Evolutionary conservation across 345 rosid genomes (phyloP), one percentile per base, ranked within the genome.

Genomic region (Ricinus communis): DNA sequence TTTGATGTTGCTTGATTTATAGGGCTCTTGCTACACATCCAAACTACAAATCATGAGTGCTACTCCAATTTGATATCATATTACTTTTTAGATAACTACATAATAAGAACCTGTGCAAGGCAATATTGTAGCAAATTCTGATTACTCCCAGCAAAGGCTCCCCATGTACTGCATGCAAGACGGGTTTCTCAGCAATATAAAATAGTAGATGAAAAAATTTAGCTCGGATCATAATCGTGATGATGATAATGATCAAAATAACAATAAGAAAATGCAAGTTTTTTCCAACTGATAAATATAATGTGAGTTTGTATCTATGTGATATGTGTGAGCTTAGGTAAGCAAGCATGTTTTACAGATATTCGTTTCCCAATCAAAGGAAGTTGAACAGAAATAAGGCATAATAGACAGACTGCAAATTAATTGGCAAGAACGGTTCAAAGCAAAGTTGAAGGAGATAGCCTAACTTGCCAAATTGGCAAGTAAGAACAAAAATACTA

Each of bases 1-100:
- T 92, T 95, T 46, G 99, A 92, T 19, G 99, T 95, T 47, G 96
- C 96, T 85, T 95, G 99, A 78, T 95, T 92, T 78, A 95, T 81
- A 36, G 94, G 97, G 83, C 97, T 95, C 91, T 95, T 95, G 91
- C 98, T 95, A 76, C 84, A 86, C 68, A 81, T 64, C 70, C 77
- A 85, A 77, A 82, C 53, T 50, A 76, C 58, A 73, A 58, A 76
- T 61, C 70, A 76, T 73, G 50, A 81, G 71, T 54, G 68, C 70
- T 50, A 59, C 71, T 64, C 52, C 69, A 76, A 61, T 46, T 40
- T 66, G 50, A 61, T 63, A 59, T 46, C 59, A 69, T 16, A 8
- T 3, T 30, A 71, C 51, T 71, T 54, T 71, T 43, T 9, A 46
- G 70, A 31, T n/a, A 38, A 49, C 30, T 14, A 40, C 36, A 50